Base-by-base conservation (phyloP, 1,139 yeast species). In the Kluyveromyces sp. region DNA sequence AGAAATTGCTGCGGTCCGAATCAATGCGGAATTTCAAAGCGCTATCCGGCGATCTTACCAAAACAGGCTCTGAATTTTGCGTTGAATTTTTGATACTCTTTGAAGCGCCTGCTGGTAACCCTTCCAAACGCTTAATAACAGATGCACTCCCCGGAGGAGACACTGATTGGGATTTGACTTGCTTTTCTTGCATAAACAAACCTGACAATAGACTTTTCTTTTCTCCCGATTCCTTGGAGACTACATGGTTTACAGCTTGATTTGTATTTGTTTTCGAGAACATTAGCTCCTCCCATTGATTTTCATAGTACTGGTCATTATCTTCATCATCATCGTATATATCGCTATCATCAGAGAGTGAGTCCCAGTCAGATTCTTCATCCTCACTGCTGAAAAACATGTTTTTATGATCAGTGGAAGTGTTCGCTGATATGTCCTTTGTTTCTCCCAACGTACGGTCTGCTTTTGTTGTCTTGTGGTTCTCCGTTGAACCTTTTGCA, bases 121-220 rank as follows among this genome's bases (percentile, higher is more conserved):
- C 21, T 15, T 15, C 21, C 21, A 15, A 15, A 15, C 2, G 21
- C 21, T 15, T 15, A 2, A 15, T 15, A 15, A 15, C 21, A 15
- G 21, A 15, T 15, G 21, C 21, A 15, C 21, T 15, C 21, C 21
- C 21, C 2, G 21, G 21, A 15, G 21, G 21, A 15, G 21, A 15
- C 21, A 10, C 15, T 7, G 15, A 6, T 7, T 33, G 34, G 7
- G 40, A 26, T 27, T 37, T 37, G 34, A 10, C 15, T 27, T 34
- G 32, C 28, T 41, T 41, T 26, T 41, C 43, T 26, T 41, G 43
- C 39, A 35, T 27, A 27, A 41, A 41, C 6, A 41, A 29, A n/a
- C 42, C 48, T 28, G 45, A 40, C 38, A 45, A 34, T 27, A 45
- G 29, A 7, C 95, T 84, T 46, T 86, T 75, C 47, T 75, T 73